Percentiles rank a stretch among this genome's conserved stretches.
Conservation (phyloP, 495 filamentous ascomycete species). For the Cercophora samala region DNA sequence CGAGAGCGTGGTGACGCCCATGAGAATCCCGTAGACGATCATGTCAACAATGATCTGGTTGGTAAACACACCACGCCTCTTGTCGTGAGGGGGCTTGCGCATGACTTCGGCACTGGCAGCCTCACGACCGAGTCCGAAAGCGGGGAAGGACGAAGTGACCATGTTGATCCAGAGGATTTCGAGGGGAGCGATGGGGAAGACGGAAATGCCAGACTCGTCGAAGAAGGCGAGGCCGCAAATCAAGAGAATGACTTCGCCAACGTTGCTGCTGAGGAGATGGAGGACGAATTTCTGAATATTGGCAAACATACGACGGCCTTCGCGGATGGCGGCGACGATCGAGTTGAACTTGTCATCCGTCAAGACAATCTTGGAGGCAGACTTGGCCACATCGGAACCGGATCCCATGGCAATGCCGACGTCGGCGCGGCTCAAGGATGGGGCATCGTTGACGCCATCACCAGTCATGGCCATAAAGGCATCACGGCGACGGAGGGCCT, state of each 20-base stretch:
- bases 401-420: conserved; percentile 86
- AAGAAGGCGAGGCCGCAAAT: conserved; percentile 71
- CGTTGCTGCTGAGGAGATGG: conserved; percentile 69
- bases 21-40: conserved; percentile 66
- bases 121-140: conserved; percentile 72
- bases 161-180: conserved; percentile 80
- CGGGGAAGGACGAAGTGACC: conserved; percentile 70
- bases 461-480: conserved; percentile 63
- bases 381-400: conserved; percentile 88
- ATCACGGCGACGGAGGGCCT: conserved; percentile 60
- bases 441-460: conserved; percentile 84
- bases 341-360: conserved; percentile 87
- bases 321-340: conserved; percentile 70
- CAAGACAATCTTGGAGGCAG: conserved; percentile 80
- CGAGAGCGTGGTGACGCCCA: conserved; percentile 63
- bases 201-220: conserved; percentile 58
- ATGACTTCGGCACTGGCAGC: conserved; percentile 64
- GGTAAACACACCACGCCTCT: conserved; percentile 65
- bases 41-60: conserved; percentile 69
- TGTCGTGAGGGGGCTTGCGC: conserved; percentile 66
- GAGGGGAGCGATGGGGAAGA: conserved; percentile 71
- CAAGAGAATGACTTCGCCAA: conserved; percentile 69
- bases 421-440: conserved; percentile 71
- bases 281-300: conserved; percentile 83
- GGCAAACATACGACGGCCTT: conserved; percentile 71